Evolutionary conservation across 495 filamentous ascomycete genomes (phyloP).

Genomic region (Patellaria atrata): DNA sequence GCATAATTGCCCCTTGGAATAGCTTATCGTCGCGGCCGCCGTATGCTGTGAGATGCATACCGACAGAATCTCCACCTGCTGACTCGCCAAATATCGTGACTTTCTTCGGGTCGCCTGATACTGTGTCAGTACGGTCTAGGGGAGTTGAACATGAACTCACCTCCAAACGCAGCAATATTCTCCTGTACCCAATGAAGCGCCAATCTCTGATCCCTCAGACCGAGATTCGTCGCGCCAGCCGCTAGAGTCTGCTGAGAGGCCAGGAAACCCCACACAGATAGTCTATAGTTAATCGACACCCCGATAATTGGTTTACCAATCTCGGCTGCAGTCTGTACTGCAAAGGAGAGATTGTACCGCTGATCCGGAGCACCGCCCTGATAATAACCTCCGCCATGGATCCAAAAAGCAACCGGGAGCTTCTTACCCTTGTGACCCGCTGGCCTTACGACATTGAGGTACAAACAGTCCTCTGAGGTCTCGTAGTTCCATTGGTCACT

Average conservation of each 20-base stretch:
- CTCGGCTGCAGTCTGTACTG: constrained; percentile 36
- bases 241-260: constrained; percentile 25
- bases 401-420: constrained; percentile 53
- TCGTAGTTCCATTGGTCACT: constrained; percentile 7
- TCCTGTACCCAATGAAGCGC: constrained; percentile 46
- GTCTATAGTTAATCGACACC: constrained; percentile 46
- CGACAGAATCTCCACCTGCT: constrained; percentile 20
- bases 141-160: constrained; percentile 9
- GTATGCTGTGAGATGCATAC: constrained; percentile 26
- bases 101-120: constrained; percentile 19
- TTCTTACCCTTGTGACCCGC: constrained; percentile 35
- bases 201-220: constrained; percentile 44
- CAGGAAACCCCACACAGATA: constrained; percentile 41
- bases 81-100: constrained; percentile 24
- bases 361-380: constrained; percentile 20
- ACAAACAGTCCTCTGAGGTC: constrained; percentile 46
- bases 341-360: constrained; percentile 38
- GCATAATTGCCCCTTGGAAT: constrained; percentile 39
- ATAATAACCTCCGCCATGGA: constrained; percentile 36
- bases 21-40: constrained; percentile 33
- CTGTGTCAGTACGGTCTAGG: neutral
- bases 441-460: constrained; percentile 49
- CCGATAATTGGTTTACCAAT: constrained; percentile 46
- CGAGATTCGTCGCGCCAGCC: constrained; percentile 41
- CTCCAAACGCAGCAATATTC: constrained; percentile 29